A percentile compares a stretch with the other conserved stretches of the same genome.
phyloP scores from a whole-genome alignment of 345 rosid genomes.

The Eucalyptus victrix region DNA sequence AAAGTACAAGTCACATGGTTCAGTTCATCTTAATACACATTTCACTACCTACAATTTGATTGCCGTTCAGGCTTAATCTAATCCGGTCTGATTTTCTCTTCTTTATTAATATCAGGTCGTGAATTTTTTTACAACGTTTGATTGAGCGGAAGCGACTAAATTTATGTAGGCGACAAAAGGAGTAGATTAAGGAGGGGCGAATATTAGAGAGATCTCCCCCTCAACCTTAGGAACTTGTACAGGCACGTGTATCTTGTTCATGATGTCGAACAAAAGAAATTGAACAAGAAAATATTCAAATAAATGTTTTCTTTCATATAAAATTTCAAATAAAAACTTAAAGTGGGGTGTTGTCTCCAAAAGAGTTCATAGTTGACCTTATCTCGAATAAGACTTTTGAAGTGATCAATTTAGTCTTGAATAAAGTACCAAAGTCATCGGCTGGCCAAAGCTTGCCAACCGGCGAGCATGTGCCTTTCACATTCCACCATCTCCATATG shows the following conservation, averaged over 20 bases:
- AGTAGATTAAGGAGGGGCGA: not conserved
- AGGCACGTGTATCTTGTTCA: constrained; percentile 12
- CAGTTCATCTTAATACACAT: not conserved
- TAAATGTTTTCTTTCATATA: not conserved
- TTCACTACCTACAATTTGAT: not conserved
- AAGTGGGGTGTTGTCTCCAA: not conserved
- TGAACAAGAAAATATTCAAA: constrained; percentile 1
- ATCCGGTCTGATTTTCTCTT: not conserved
- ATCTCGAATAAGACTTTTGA: not conserved
- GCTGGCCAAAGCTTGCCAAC: not conserved
- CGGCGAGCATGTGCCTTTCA: not conserved
- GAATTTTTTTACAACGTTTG: constrained; percentile 49
- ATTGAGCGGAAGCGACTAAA: constrained; percentile 34
- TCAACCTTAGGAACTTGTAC: not conserved
- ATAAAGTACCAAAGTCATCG: not conserved
- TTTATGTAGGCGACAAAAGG: not conserved
- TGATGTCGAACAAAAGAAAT: not conserved
- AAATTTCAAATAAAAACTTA: not conserved
- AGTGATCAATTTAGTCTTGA: not conserved
- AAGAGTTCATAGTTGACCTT: not conserved
- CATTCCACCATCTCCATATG: not conserved
- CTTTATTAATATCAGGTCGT: constrained; percentile 20
- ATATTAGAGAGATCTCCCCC: not conserved
- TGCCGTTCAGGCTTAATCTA: not conserved
- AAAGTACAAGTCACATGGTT: not conserved